Base-by-base conservation (phyloP, 306 rosid species). In the Sicyos baderoa region DNA sequence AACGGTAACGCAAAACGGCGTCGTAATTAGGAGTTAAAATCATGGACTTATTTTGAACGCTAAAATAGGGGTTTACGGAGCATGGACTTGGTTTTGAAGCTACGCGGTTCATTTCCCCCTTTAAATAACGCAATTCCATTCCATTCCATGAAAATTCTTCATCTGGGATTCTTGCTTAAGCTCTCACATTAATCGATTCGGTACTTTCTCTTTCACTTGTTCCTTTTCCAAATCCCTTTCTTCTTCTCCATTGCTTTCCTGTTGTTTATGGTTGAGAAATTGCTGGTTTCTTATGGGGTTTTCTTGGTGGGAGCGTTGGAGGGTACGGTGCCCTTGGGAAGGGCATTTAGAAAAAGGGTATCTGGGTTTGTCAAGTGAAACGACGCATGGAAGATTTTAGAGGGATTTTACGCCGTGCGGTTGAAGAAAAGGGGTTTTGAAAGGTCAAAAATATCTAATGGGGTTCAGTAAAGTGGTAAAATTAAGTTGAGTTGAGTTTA, bases 311-410 rank as follows among this genome's bases (percentile, higher is more conserved):
- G 99, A 0, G 94, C 29, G 9, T 96, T 90, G 40, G 79, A 13
- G 0, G 97, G 94, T 2, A 88, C 85, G 0, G 22, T 77, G n/a
- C 96, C 97, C 82, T 93, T 93, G 0, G 96, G 96, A 69, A 93
- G 96, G 53, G 91, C 77, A 44, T 77, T 62, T 0, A 86, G 68
- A 69, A 85, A 77, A 81, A 86, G 49, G 45, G 77, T 84, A 14
- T 45, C 66, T 12, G 22, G 49, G 66, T 42, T 57, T 82, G 79
- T n/a, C 72, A 63, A 64, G 60, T 22, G 23, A 77, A 42, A 17
- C 84, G 82, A 76, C 84, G 84, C 99, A 93, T 90, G 32, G 35
- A 29, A 29, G 35, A 29, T 29, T 29, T 29, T 29, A 29, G 48
- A 48, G 12, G 0, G 0, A 1, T 16, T 16, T 16, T 14, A 45